These are phyloP conservation scores for Fraxinus platypoda DNA, from an alignment of 305 asterid genomes.

Conservation along the genomic window DNA sequence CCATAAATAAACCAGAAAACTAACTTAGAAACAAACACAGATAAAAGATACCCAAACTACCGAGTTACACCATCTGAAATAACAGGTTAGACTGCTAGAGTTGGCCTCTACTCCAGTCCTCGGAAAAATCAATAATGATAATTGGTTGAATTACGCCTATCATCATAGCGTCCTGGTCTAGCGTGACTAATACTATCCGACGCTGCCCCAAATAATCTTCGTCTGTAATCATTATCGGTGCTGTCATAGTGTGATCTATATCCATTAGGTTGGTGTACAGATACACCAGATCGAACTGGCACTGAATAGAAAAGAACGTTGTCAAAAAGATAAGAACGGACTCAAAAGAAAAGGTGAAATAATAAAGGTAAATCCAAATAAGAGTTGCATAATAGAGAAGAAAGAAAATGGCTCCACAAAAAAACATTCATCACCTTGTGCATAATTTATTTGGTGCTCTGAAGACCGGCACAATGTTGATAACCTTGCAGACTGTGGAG, in stretches of 20 bases:
- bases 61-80: conserved; percentile 31
- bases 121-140: conserved; percentile 34
- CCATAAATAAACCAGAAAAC: neutral
- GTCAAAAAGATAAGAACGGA: conserved; percentile 32
- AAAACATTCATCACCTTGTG: conserved; percentile 55
- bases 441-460: conserved; percentile 44
- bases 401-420: conserved; percentile 13
- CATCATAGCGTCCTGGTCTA: conserved; percentile 61
- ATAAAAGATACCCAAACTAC: neutral
- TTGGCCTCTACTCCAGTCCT: conserved; percentile 31
- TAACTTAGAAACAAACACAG: conserved; percentile 1
- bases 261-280: conserved; percentile 57
- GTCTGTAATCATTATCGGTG: conserved; percentile 54
- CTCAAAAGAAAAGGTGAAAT: neutral
- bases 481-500: no score
- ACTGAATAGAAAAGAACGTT: conserved; percentile 38
- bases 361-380: neutral
- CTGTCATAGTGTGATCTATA: conserved; percentile 60
- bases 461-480: conserved; percentile 41
- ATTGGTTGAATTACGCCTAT: conserved; percentile 37
- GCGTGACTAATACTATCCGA: conserved; percentile 49
- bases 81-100: conserved; percentile 33
- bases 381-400: conserved; percentile 11
- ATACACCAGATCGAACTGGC: conserved; percentile 55
- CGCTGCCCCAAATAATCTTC: conserved; percentile 63